Conservation (phyloP, 75 land plant species). For the Pinus taeda region DNA sequence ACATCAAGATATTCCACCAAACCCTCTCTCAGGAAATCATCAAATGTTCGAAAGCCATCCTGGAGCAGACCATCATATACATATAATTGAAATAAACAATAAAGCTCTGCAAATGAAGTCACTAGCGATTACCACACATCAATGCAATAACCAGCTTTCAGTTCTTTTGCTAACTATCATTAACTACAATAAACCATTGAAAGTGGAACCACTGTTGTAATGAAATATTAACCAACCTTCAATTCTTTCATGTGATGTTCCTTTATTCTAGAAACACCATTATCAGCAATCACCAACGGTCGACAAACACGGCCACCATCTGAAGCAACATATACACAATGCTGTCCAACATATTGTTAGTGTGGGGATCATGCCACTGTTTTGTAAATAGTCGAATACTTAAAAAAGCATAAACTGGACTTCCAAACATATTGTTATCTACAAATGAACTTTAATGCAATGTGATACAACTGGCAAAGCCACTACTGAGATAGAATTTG, state of each 20-base stretch:
- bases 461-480: no score
- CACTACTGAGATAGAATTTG: no score
- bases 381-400: no score
- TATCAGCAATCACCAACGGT: conserved; percentile 95
- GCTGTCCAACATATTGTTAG: conserved; percentile 40
- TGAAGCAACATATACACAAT: conserved; percentile 91
- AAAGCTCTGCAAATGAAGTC: conserved; percentile 5
- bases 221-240: conserved; percentile 29
- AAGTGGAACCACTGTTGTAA: no score
- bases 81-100: not conserved
- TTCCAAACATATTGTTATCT: no score
- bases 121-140: not conserved
- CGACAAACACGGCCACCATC: conserved; percentile 99
- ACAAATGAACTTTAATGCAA: no score
- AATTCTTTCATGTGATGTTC: conserved; percentile 98
- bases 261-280: conserved; percentile 87
- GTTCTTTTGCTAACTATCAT: no score
- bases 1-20: conserved; percentile 98
- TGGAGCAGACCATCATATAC: conserved; percentile 20
- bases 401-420: no score
- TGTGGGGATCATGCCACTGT: not conserved
- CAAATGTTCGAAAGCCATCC: conserved; percentile 88
- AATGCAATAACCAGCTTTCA: not conserved
- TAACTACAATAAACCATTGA: no score
- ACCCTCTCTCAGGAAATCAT: conserved; percentile 89